These are phyloP conservation scores for Malus hybrid DNA, from an alignment of 331 rosid genomes.

Conservation along the genomic window DNA sequence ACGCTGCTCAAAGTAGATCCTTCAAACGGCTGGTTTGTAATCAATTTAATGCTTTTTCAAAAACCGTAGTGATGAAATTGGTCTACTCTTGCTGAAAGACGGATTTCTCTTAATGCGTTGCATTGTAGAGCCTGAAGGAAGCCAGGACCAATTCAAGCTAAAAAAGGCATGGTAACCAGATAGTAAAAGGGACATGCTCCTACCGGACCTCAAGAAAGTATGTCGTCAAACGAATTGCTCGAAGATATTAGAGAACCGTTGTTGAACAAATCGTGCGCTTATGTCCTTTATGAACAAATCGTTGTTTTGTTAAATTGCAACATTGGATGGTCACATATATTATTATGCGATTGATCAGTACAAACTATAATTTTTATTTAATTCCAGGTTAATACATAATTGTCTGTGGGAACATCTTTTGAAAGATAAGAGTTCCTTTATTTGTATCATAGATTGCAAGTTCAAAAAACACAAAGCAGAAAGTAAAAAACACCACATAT, in stretches of 20 bases:
- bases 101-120: slow-evolving; percentile 6
- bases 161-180: neutral
- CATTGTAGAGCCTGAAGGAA: slow-evolving; percentile 53
- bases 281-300: no score
- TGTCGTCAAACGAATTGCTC: neutral
- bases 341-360: no score
- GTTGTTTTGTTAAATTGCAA: no score
- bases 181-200: neutral
- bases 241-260: neutral
- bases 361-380: neutral
- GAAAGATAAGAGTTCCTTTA: neutral
- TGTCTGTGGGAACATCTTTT: no score
- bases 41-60: neutral
- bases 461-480: no score
- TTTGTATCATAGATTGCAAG: neutral
- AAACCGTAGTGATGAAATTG: slow-evolving; percentile 6
- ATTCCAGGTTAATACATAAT: neutral
- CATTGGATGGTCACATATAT: no score
- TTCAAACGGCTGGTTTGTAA: slow-evolving; percentile 55
- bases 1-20: slow-evolving; percentile 25
- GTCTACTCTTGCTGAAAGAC: neutral
- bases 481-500: neutral
- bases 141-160: slow-evolving; percentile 41
- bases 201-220: neutral
- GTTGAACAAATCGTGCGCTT: neutral